Conservation (phyloP, 2,329 filamentous ascomycete species). For the Pestalotiopsis sp. region DNA sequence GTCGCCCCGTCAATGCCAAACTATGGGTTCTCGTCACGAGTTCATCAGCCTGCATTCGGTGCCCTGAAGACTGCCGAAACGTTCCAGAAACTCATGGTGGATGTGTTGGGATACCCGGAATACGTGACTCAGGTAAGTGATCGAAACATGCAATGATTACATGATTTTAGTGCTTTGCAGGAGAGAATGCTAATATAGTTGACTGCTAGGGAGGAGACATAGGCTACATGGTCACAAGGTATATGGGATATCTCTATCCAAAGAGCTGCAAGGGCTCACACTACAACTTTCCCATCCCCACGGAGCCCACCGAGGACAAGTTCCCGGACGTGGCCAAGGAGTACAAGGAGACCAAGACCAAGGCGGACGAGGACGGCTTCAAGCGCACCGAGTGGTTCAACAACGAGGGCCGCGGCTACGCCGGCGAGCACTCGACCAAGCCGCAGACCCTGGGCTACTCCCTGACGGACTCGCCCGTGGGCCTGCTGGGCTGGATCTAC, state of each 20-base stretch:
- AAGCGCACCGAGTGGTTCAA: conserved; percentile 55
- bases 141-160: neutral
- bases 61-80: conserved; percentile 59
- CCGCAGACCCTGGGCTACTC: conserved; percentile 73
- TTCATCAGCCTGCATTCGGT: conserved; percentile 53
- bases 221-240: conserved; percentile 66
- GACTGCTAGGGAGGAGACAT: conserved; percentile 62
- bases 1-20: conserved; percentile 50
- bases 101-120: conserved; percentile 55
- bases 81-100: conserved; percentile 60
- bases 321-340: conserved; percentile 10
- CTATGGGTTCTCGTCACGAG: conserved; percentile 41
- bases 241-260: conserved; percentile 61
- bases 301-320: neutral
- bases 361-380: conserved; percentile 48
- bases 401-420: conserved; percentile 57
- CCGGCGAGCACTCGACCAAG: conserved; percentile 60
- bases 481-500: conserved; percentile 74
- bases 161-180: neutral
- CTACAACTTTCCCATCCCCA: conserved; percentile 7
- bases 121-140: conserved; percentile 47
- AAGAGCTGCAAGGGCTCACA: conserved; percentile 62
- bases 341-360: conserved; percentile 39
- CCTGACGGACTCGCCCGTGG: conserved; percentile 69
- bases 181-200: neutral